Base-by-base conservation (phyloP, 1,284 basidiomycete genomes). In the Irpex rosettiformis region DNA sequence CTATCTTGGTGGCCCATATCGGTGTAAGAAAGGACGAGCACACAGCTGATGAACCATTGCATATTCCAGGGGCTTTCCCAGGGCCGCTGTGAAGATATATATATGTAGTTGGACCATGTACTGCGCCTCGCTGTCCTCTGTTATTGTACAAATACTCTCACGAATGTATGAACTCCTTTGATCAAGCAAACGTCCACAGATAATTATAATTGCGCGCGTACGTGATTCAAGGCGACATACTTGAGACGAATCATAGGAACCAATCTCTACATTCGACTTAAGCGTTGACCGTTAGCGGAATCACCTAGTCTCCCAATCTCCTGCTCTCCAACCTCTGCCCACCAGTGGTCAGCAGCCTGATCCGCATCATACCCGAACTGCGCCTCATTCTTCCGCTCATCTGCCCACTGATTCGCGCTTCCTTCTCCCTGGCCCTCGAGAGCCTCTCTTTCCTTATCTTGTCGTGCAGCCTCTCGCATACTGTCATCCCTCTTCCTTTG, bases 341-440 rank as follows among this genome's bases (percentile, higher is more conserved):
- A 82, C 81, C 81, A 83, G 42, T 64, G 64, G 42, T 83, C 77
- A 13, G 73, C 80, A 29, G 70, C 79, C 22, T 58, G 68, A 56
- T 83, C 81, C 1, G 80, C 78, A 60, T 83, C 80, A 58, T 83
- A 82, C 45, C 67, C 72, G 65, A 82, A 83, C 64, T 78, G 75
- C 1, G 64, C 64, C 40, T 30, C 55, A 57, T 69, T 81, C 70
- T 81, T 81, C 55, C 60, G 66, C 60, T 70, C 72, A 64, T 83
- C 80, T 2, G 79, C 80, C 80, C 81, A 81, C 61, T 78, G 74
- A 57, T 82, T 83, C 58, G 74, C 69, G 63, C 78, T 79, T 0
- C 75, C 21, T 3, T 25, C 25, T 18, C 77, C 54, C 67, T 66
- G 29, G n/a, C 58, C 49, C 16, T 55, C 22, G 27, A 63, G 48